phyloP scores from a whole-genome alignment of 2,329 filamentous ascomycete species.

The Biscogniauxia sp. region DNA sequence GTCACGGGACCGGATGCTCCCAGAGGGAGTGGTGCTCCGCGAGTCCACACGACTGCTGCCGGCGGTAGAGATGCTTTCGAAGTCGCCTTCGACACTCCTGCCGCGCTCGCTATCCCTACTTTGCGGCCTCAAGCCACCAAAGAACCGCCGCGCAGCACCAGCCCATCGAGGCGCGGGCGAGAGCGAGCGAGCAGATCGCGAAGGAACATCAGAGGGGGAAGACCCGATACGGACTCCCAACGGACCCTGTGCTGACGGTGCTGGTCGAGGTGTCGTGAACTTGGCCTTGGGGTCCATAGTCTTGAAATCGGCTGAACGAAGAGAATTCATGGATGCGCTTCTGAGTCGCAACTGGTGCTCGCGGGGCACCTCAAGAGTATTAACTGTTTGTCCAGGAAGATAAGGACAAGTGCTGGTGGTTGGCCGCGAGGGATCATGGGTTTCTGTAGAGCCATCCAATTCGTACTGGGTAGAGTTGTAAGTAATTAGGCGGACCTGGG shows the following conservation, averaged over 20 bases:
- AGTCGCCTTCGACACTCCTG: constrained; percentile 29
- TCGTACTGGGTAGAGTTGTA: constrained; percentile 64
- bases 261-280: constrained; percentile 66
- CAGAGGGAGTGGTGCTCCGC: constrained; percentile 36
- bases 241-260: constrained; percentile 46
- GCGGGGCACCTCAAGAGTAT: constrained; percentile 76
- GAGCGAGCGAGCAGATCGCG: constrained; percentile 43
- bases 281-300: constrained; percentile 79
- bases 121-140: constrained; percentile 41
- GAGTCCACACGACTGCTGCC: constrained; percentile 26
- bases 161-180: constrained; percentile 49
- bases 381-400: constrained; percentile 83
- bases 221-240: constrained; percentile 36
- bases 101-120: constrained; percentile 35
- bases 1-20: constrained; percentile 46
- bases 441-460: constrained; percentile 74
- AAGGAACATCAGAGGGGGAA: constrained; percentile 33
- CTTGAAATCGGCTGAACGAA: constrained; percentile 57
- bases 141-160: constrained; percentile 46
- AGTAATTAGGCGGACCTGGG: constrained; percentile 2
- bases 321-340: constrained; percentile 64
- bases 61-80: constrained; percentile 10
- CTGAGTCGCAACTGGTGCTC: constrained; percentile 61
- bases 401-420: constrained; percentile 80
- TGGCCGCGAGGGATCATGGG: constrained; percentile 68